Conservation (phyloP, 495 filamentous ascomycete species). For the Aspergillus avenaceus region DNA sequence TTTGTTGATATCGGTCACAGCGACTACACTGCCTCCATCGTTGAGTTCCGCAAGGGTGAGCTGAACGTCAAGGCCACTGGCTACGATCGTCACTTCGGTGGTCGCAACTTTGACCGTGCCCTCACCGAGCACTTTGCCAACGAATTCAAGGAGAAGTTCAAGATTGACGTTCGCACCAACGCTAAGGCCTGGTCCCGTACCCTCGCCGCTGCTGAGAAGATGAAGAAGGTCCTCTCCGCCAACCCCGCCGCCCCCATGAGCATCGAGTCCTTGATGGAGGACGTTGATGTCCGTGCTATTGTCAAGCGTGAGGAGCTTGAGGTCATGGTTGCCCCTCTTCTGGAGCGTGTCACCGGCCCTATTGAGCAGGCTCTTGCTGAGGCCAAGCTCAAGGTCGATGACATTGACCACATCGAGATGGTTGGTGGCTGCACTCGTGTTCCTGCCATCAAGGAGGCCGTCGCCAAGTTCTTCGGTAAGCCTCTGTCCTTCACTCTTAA, state of each 20-base stretch:
- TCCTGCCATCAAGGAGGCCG: constrained; percentile 83
- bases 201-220: constrained; percentile 84
- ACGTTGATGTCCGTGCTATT: constrained; percentile 83
- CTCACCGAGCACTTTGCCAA: constrained; percentile 89
- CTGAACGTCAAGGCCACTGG: constrained; percentile 89
- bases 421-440: constrained; percentile 95
- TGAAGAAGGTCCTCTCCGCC: constrained; percentile 98
- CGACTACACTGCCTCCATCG: constrained; percentile 90
- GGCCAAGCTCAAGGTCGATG: constrained; percentile 81
- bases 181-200: constrained; percentile 85
- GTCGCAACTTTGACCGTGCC: constrained; percentile 93
- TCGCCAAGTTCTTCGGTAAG: constrained; percentile 90
- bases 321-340: constrained; percentile 78
- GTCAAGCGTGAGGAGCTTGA: constrained; percentile 95
- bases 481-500: constrained; percentile 92
- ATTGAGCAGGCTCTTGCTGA: constrained; percentile 89
- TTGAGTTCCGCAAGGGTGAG: constrained; percentile 97
- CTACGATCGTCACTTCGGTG: constrained; percentile 94
- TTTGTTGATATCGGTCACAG: constrained; percentile 97
- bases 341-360: constrained; percentile 67
- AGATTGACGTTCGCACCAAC: constrained; percentile 84
- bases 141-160: constrained; percentile 92
- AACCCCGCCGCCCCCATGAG: constrained; percentile 92
- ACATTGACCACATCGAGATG: constrained; percentile 92
- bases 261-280: constrained; percentile 99